Evolutionary conservation across 352 stramenopile species (phyloP).

Genomic region (Phytophthora sojae): DNA sequence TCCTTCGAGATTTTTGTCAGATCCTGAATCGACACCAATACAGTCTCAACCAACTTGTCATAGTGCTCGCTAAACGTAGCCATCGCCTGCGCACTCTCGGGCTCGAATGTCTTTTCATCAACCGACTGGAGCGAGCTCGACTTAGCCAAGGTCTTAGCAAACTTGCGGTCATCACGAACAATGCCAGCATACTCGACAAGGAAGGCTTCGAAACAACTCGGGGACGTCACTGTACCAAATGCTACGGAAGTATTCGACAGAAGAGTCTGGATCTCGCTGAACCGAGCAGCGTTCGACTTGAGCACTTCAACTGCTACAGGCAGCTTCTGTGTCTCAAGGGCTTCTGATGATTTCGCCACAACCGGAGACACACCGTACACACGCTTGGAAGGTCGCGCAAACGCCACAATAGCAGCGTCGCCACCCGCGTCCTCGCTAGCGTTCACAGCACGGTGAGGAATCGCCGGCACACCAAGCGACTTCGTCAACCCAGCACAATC

Average conservation of each 20-base stretch:
- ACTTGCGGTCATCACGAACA: slow-evolving; percentile 40
- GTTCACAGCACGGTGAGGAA: slow-evolving; percentile 56
- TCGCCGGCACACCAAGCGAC: slow-evolving; percentile 65
- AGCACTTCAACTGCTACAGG: slow-evolving; percentile 44
- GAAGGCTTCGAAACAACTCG: slow-evolving; percentile 50
- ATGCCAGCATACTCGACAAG: slow-evolving; percentile 34
- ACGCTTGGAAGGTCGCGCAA: slow-evolving; percentile 63
- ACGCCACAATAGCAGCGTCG: slow-evolving; percentile 58
- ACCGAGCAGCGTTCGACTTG: slow-evolving; percentile 40
- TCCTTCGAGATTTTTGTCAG: slow-evolving; percentile 67
- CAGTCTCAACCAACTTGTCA: slow-evolving; percentile 77
- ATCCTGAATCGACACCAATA: slow-evolving; percentile 85
- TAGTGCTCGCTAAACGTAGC: slow-evolving; percentile 58
- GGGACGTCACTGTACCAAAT: slow-evolving; percentile 38
- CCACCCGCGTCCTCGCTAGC: slow-evolving; percentile 55
- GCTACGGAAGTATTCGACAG: slow-evolving; percentile 33
- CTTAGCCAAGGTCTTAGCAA: slow-evolving; percentile 43
- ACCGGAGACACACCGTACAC: slow-evolving; percentile 73
- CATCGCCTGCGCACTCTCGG: slow-evolving; percentile 39
- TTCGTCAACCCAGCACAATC: slow-evolving; percentile 29
- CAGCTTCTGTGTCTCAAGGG: slow-evolving; percentile 14
- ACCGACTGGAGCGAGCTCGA: slow-evolving; percentile 4
- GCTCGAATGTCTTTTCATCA: slow-evolving; percentile 12
- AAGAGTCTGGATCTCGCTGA: slow-evolving; percentile 43
- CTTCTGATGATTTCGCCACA: slow-evolving; percentile 21